These are phyloP conservation scores for Strigomonas oncopelti DNA, from an alignment of 208 protist species.

Conservation along the genomic window DNA sequence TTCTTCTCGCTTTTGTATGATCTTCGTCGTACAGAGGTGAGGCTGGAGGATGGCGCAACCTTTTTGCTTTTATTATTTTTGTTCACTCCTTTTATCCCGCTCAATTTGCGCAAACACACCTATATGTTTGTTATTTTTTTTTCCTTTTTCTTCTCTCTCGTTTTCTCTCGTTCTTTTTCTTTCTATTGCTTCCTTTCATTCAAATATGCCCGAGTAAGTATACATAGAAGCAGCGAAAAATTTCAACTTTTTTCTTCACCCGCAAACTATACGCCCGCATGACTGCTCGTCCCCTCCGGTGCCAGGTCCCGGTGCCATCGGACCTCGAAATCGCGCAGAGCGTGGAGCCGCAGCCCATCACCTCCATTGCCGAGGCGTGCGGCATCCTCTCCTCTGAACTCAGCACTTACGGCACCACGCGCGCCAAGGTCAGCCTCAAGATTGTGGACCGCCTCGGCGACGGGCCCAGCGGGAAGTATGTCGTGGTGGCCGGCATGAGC, in stretches of 20 bases:
- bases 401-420: conserved; percentile 89
- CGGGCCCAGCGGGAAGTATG: conserved; percentile 90
- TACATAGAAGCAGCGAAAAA: too few relatives aligned
- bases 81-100: too few relatives aligned
- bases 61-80: too few relatives aligned
- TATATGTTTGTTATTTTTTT: neutral
- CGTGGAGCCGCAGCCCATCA: conserved; percentile 75
- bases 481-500: conserved; percentile 94
- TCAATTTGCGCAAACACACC: too few relatives aligned
- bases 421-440: conserved; percentile 86
- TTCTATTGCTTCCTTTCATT: neutral
- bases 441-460: conserved; percentile 86
- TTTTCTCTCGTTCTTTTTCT: conserved; percentile 12
- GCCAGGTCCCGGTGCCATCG: conserved; percentile 76
- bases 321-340: conserved; percentile 95
- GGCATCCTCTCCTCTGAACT: conserved; percentile 89
- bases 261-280: conserved; percentile 13
- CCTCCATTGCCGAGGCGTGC: conserved; percentile 55
- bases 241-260: too few relatives aligned
- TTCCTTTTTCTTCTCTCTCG: conserved; percentile 13
- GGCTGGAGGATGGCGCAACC: too few relatives aligned
- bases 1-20: too few relatives aligned
- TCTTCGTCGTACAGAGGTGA: too few relatives aligned
- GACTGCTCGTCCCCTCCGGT: conserved; percentile 53
- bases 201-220: too few relatives aligned